Percentiles rank a stretch among this genome's conserved stretches.
These are phyloP conservation scores for Cordia subcordata DNA, from an alignment of 257 asterid species.

Conservation along the genomic window DNA sequence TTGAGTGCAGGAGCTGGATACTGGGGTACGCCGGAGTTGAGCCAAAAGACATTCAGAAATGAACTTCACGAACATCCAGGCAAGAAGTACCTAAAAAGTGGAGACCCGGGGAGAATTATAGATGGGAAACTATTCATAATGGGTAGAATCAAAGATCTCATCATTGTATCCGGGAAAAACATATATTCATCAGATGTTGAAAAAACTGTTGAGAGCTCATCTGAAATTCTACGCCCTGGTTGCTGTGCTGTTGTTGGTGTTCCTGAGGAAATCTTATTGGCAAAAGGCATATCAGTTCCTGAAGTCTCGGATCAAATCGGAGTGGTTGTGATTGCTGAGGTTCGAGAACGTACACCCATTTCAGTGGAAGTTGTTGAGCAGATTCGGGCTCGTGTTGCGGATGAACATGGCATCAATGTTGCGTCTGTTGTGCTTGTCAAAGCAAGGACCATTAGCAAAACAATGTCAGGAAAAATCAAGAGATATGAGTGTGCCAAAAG, in stretches of 20 bases:
- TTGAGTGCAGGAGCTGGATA: slow-evolving; percentile 60
- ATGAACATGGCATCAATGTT: slow-evolving; percentile 56
- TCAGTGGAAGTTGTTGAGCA: slow-evolving; percentile 22
- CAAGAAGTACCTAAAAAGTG: slow-evolving; percentile 41
- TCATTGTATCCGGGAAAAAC: slow-evolving; percentile 56
- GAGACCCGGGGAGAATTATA: slow-evolving; percentile 57
- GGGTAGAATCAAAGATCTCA: slow-evolving; percentile 59
- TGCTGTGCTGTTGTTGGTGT: slow-evolving; percentile 63
- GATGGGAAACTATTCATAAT: slow-evolving; percentile 52
- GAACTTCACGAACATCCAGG: slow-evolving; percentile 28
- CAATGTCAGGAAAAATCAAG: slow-evolving; percentile 66
- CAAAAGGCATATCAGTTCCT: slow-evolving; percentile 41
- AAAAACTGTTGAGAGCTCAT: slow-evolving; percentile 55
- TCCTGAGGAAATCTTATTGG: slow-evolving; percentile 40
- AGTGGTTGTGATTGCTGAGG: slow-evolving; percentile 59
- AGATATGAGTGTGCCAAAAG: slow-evolving; percentile 55
- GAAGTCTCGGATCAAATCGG: slow-evolving; percentile 52
- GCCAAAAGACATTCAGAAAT: slow-evolving; percentile 38
- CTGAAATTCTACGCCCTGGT: slow-evolving; percentile 58
- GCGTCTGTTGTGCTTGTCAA: slow-evolving; percentile 40
- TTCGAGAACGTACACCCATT: slow-evolving; percentile 31
- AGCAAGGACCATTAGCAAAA: slow-evolving; percentile 55
- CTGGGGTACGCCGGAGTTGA: slow-evolving; percentile 50
- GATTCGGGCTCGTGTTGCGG: slow-evolving; percentile 44
- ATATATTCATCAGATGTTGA: slow-evolving; percentile 60